Base-by-base conservation (phyloP, 805 yeast species). In the Metschnikowia borealis region DNA sequence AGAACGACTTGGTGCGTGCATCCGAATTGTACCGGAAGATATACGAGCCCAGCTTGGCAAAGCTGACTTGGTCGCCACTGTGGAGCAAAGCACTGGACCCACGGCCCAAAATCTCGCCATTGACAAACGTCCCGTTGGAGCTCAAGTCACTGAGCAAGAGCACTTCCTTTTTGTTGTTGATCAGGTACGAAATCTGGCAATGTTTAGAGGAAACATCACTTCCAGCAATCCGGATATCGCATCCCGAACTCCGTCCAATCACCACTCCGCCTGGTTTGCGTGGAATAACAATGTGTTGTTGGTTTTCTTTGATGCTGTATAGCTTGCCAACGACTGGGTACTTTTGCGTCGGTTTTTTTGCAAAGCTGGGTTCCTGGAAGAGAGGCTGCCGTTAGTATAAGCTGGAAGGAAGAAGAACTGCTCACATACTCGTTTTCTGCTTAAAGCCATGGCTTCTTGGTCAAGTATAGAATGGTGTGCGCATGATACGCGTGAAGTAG, bases 101-200 rank as follows among this genome's bases (percentile, higher is more conserved):
- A 23, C 72, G 75, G 0, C 83, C 79, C 3, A 83, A 60, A 42
- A 70, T 62, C 34, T 73, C 75, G 13, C 81, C 87, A 58, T 86
- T 86, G 15, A 86, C 71, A 55, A 71, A 83, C 0, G 88, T 81
- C 0, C 92, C 91, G 62, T 86, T 85, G 2, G 87, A 70, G 54
- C 82, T 77, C 32, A 71, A 56, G 62, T 85, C 92, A 2, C 80
- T 74, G 10, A 85, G 60, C 54, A 78, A 80, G 53, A 59, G 74
- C 54, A 50, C 68, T 53, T 62, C 79, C 53, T 54, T 56, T 18
- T 59, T 50, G 17, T 69, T 71, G 62, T 48, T 69, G 60, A 47
- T 52, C 6, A 80, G 68, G 5, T 78, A 64, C 2, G 75, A 64
- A 8, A 85, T 62, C 48, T 75, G 76, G 57, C 88, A 82, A 61